Evolutionary conservation across 768 basidiomycete genomes (phyloP), one percentile per base, ranked within the genome.

Genomic region (Suillus lakei): DNA sequence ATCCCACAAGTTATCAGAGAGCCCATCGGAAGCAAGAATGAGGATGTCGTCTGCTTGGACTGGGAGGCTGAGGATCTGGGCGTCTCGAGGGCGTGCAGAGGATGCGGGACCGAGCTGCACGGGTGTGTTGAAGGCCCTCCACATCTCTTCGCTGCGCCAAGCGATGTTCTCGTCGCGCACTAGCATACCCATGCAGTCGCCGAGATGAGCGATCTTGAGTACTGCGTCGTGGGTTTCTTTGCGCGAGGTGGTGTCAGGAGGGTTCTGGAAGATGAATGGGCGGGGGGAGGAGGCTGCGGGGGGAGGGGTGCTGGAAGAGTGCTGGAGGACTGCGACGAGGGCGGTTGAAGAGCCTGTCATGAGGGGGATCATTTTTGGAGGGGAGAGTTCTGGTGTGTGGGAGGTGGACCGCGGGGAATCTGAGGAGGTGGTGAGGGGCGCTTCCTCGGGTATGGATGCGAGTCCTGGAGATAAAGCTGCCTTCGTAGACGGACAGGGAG

Each of bases 131-230:
- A 89, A 89, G 16, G 83, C 85, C 86, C 94, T 95, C 88, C 95
- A 96, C 93, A 97, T 96, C 77, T 98, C 96, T 50, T 92, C 87
- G 58, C 89, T 92, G 38, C 95, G 84, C 89, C 95, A 98, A 2
- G 88, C 86, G 51, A 98, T 88, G 62, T 87, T 82, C 53, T 91
- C 86, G 7, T 85, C 89, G 3, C 96, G 87, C 23, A 98, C 88
- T 26, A 98, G 83, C 84, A 93, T 91, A 28, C 90, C 89, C 86
- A 91, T 91, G 74, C 94, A 94, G 71, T 96, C 94, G 10, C 95
- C 94, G 9, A 96, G 76, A 69, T 95, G 92, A 0, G 93, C 94
- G 30, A 96, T 88, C 66, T 88, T 86, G 46, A 96, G 84, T 48
- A 92, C 87, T 0, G 90, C 88, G 43, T 86, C 85, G 62, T 80